Evolutionary conservation across 148 eudicot species (phyloP), one percentile per base, ranked within the genome.

Genomic region (Spergularia marina): DNA sequence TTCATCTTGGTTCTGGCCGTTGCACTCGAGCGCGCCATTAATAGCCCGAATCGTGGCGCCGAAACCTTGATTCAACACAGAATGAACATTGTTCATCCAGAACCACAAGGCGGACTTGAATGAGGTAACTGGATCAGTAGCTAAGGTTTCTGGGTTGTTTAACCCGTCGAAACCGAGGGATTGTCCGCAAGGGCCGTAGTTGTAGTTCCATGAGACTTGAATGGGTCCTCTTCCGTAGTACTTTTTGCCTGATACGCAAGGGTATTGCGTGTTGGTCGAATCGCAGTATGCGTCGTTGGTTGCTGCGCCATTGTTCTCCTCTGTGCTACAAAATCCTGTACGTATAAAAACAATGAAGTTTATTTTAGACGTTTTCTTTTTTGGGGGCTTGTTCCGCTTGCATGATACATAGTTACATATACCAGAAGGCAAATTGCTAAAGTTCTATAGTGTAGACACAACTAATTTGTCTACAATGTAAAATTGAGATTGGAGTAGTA

Each of bases 281-380:
- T 86, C 82, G 10, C 88, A 86, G 55, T 85, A 86, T 61, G 61
- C 21, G 71, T 78, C 69, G 53, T 68, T 68, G 7, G 81, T 25
- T 5, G 81, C 57, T 44, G 71, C 65, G 11, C 83, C 89, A 41
- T 78, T 20, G 10, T 69, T 67, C 78, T 87, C 90, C 39, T 85
- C 85, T 75, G 70, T 87, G 61, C 74, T 51, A 82, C 93, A 89
- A 59, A 87, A 63, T 23, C 68, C 90, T 89, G 76, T 23, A n/a
- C n/a, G n/a, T n/a, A 53, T 44, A 30, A 30, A 30, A 30, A 30
- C 36, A 30, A 30, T 30, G 36, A 30, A 30, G 36, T 30, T 23
- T 23, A 23, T 23, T 30, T 30, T 30, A 30, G 36, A 30, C 36
- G 1, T 2, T 30, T 30, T 30, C 36, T 30, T 30, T 30, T 30